Evolutionary conservation across 768 basidiomycete genomes (phyloP).

Genomic region (Floccularia luteovirens): DNA sequence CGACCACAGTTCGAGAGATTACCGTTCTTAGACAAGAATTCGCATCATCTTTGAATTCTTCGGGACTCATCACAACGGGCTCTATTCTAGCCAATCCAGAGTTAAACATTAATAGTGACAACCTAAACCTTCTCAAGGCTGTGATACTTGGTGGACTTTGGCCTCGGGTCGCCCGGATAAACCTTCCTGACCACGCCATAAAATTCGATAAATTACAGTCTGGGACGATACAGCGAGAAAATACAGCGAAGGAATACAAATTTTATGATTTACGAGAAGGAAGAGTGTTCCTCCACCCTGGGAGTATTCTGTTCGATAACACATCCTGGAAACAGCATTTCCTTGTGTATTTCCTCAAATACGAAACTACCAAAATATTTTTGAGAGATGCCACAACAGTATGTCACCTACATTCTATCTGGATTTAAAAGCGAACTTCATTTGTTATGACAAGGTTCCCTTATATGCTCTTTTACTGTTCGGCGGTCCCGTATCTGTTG

Average conservation of each 20-base stretch:
- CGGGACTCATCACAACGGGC: conserved; percentile 56
- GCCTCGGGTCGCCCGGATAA: conserved; percentile 74
- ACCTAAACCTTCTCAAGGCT: conserved; percentile 75
- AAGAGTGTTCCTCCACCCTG: conserved; percentile 79
- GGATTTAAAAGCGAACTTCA: no score
- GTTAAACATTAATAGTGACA: conserved; percentile 58
- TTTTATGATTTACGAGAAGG: conserved; percentile 62
- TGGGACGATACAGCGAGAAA: conserved; percentile 80
- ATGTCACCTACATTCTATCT: conserved; percentile 8
- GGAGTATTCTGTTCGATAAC: conserved; percentile 69
- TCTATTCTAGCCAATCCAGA: conserved; percentile 35
- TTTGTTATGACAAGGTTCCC: conserved; percentile 64
- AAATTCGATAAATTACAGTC: conserved; percentile 83
- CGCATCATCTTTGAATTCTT: conserved; percentile 54
- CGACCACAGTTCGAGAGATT: conserved; percentile 68
- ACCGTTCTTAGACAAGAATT: conserved; percentile 74
- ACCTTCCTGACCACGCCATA: conserved; percentile 63
- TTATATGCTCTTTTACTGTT: conserved; percentile 82
- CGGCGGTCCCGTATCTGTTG: conserved; percentile 71
- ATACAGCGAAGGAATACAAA: conserved; percentile 78
- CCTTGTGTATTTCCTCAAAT: conserved; percentile 78
- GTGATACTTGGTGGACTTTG: conserved; percentile 84
- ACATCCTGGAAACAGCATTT: conserved; percentile 73
- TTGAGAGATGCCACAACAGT: conserved; percentile 86
- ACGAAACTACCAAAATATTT: conserved; percentile 77